Evolutionary conservation across 78 protist genomes (phyloP), one percentile per base, ranked within the genome.

Genomic region (Pelomyxa schiedti): DNA sequence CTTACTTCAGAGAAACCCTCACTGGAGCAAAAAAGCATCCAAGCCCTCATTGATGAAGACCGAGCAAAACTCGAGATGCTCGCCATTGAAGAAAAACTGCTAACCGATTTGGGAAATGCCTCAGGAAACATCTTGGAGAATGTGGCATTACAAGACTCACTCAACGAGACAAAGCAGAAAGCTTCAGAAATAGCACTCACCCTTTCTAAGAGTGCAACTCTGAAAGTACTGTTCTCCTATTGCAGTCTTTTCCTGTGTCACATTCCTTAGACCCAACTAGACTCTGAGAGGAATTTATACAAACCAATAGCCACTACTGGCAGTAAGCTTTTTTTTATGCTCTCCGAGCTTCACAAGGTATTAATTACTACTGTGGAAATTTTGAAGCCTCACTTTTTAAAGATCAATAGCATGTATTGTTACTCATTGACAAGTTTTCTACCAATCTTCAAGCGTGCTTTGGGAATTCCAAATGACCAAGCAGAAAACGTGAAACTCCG

Each of bases 381-480:
- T n/a, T n/a, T n/a, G n/a, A n/a, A n/a, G n/a, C n/a, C n/a, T n/a
- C n/a, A n/a, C n/a, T n/a, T n/a, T n/a, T n/a, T n/a, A n/a, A n/a
- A n/a, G n/a, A 26, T 94, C 66, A 84, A 79, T 71, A 68, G 53
- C 65, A 89, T 91, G 93, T 94, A 94, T 78, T 87, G 64, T 53
- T 88, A 81, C 85, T 52, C 81, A 4, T 84, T 88, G 39, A 38
- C 80, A 26, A 0, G 69, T 24, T 89, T 82, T 70, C 64, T 86
- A 38, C 29, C 0, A 29, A 47, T 82, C 35, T 76, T 82, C 53
- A 29, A 30, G 28, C 53, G 71, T 4, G 63, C 78, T 5, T 58
- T 82, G 26, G 26, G 1, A 7, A 9, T 1, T 6, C 35, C 39
- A 30, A 2, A 29, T 7, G 78, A n/a, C n/a, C n/a, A n/a, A n/a